Evolutionary conservation across 768 basidiomycete genomes (phyloP).

Genomic region (Dentipellis fragilis): DNA sequence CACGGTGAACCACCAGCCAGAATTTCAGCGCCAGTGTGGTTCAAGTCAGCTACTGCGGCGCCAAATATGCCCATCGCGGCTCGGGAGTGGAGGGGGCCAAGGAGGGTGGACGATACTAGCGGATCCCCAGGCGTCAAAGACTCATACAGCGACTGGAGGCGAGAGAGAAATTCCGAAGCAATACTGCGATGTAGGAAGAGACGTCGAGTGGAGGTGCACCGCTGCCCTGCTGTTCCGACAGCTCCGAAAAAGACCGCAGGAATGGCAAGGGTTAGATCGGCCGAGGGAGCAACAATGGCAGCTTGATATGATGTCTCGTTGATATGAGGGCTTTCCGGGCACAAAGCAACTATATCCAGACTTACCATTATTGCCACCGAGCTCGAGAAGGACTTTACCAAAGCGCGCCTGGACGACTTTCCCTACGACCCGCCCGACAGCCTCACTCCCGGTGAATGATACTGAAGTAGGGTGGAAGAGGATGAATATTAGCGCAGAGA

Average conservation of each 20-base stretch:
- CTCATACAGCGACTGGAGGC: slow-evolving; percentile 64
- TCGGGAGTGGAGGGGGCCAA: slow-evolving; percentile 80
- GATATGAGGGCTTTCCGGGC: neutral
- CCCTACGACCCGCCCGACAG: slow-evolving; percentile 81
- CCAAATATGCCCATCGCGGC: slow-evolving; percentile 59
- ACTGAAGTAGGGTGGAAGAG: slow-evolving; percentile 35
- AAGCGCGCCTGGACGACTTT: slow-evolving; percentile 78
- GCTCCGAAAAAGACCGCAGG: slow-evolving; percentile 91
- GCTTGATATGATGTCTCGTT: slow-evolving; percentile 33
- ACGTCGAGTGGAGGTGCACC: slow-evolving; percentile 88
- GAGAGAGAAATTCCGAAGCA: slow-evolving; percentile 64
- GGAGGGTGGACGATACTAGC: slow-evolving; percentile 56
- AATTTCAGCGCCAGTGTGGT: slow-evolving; percentile 61
- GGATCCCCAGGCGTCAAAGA: slow-evolving; percentile 80
- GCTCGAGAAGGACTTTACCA: slow-evolving; percentile 82
- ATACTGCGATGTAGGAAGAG: slow-evolving; percentile 81
- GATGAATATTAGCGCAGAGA: neutral
- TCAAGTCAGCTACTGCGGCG: slow-evolving; percentile 50
- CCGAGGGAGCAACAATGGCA: slow-evolving; percentile 87
- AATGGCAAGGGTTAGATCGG: slow-evolving; percentile 82
- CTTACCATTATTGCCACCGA: slow-evolving; percentile 93
- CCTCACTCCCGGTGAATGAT: slow-evolving; percentile 92
- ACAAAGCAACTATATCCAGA: slow-evolving; percentile 3
- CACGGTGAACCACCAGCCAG: slow-evolving; percentile 62
- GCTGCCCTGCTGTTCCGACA: slow-evolving; percentile 66